Base-by-base conservation (phyloP, 164 flowering plant species). In the Euptelea pleiosperma region DNA sequence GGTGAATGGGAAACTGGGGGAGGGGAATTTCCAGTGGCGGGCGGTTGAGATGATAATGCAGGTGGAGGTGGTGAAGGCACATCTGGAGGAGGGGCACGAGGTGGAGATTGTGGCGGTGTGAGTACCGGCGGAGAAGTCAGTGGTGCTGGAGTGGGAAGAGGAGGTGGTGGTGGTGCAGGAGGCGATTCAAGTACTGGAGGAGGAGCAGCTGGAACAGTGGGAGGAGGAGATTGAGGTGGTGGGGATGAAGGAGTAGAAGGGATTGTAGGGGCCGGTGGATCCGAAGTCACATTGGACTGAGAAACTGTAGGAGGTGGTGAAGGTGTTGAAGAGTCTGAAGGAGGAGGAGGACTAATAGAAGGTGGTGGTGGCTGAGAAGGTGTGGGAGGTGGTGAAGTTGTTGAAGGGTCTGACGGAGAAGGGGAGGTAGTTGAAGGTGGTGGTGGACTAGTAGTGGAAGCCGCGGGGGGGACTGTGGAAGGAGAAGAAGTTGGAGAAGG, bases 401-500 rank as follows among this genome's bases (percentile, higher is more conserved):
- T n/a, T n/a, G n/a, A n/a, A n/a, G n/a, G n/a, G n/a, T n/a, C n/a
- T n/a, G 53, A 49, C 29, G 12, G 30, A 4, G 52, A 42, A 34
- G 69, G 61, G 16, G 70, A 39, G 4, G 37, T 60, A 7, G 73
- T 30, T 14, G 75, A 52, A 50, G 70, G 42, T 35, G 52, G 62
- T 36, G 61, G 61, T 19, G 57, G 55, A 37, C 67, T 35, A 42
- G n/a, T n/a, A n/a, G 64, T 21, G 44, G 68, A 45, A 25, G 74
- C n/a, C n/a, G n/a, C 29, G 21, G 73, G 70, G 10, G 79, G 62
- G 41, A 26, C 60, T 11, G 69, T 60, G 6, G 73, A 16, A 44
- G 77, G 66, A 19, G 80, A 51, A 11, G 78, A 65, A 65, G 55
- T 46, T 8, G 83, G 80, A 25, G 82, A 40, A 39, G 81, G 77